Base-by-base conservation (phyloP, 345 rosid genomes). In the Rubroshorea leprosula region DNA sequence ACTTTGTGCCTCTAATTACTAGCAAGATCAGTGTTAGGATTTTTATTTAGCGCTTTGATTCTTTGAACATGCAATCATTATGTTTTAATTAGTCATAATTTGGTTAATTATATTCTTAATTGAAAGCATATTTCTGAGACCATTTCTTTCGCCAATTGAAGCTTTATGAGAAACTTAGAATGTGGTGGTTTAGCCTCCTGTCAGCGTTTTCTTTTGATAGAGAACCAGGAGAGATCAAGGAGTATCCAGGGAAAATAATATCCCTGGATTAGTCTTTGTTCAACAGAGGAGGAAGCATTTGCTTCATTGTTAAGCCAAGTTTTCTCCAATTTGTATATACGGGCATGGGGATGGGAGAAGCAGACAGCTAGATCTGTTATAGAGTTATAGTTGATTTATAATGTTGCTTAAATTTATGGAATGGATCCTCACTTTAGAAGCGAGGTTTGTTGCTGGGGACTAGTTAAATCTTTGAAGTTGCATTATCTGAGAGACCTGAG, bases 21-120 rank as follows among this genome's bases (percentile, higher is more conserved):
- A 25, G 22, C 19, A 18, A 44, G 59, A 49, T 62, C 19, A 25
- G 54, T 46, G 48, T 52, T 23, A 15, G 39, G 27, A 49, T 14
- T 43, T 49, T 20, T 35, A 4, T 47, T 12, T 20, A 43, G 4
- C 1, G 17, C 6, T 13, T 43, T 16, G 4, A 7, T 3, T 2
- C 5, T 45, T n/a, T n/a, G n/a, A n/a, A n/a, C n/a, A n/a, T n/a
- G n/a, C n/a, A n/a, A 14, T 46, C 5, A 18, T 24, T 58, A 46
- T 4, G 18, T 14, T 47, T 25, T 14, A 41, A 23, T 25, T 27
- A 27, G 27, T 47, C 23, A 27, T 18, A 26, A 18, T 26, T 11
- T 47, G 24, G 62, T 47, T 7, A 27, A 20, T 47, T 47, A 47
- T 20, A 22, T 22, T 7, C 10, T 19, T 12, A 46, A 58, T 2